Evolutionary conservation across 2,329 filamentous ascomycete genomes (phyloP).

Genomic region (Talaromyces albobiverticillius): DNA sequence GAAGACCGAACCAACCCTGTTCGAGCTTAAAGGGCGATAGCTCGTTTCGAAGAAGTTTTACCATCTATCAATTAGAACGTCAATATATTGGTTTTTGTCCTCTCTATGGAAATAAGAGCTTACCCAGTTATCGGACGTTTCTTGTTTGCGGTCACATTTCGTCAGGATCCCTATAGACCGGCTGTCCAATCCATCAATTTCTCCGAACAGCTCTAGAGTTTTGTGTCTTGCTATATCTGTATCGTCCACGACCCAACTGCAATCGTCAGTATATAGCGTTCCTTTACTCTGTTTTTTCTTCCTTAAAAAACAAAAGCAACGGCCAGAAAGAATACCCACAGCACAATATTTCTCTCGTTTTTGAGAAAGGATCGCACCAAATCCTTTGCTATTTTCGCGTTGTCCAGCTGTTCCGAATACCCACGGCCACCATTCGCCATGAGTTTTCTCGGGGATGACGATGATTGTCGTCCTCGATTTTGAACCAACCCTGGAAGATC

Average conservation of each 20-base stretch:
- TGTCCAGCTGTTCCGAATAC: neutral
- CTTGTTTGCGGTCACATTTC: conserved; percentile 18
- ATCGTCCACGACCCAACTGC: conserved; percentile 18
- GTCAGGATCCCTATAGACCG: conserved; percentile 18
- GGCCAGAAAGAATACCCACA: neutral
- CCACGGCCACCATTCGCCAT: neutral
- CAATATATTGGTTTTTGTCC: neutral
- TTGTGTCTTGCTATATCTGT: conserved; percentile 17
- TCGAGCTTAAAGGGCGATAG: conserved; percentile 15
- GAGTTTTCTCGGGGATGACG: neutral
- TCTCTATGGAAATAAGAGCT: neutral
- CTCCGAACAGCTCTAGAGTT: conserved; percentile 11
- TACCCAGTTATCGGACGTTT: conserved; percentile 17
- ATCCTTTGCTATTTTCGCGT: conserved; percentile 6
- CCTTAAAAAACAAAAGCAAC: too few relatives aligned
- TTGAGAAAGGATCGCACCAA: conserved; percentile 10
- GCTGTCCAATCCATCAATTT: conserved; percentile 12
- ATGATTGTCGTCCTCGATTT: too few relatives aligned
- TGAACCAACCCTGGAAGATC: conserved; percentile 12
- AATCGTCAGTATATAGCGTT: neutral
- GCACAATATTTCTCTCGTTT: conserved; percentile 9
- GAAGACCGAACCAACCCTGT: conserved; percentile 19
- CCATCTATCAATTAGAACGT: conserved; percentile 14
- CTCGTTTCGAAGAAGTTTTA: conserved; percentile 19
- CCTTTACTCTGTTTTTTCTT: too few relatives aligned